These are phyloP conservation scores for Salix caprea DNA, from an alignment of 345 rosid genomes.

Conservation along the genomic window DNA sequence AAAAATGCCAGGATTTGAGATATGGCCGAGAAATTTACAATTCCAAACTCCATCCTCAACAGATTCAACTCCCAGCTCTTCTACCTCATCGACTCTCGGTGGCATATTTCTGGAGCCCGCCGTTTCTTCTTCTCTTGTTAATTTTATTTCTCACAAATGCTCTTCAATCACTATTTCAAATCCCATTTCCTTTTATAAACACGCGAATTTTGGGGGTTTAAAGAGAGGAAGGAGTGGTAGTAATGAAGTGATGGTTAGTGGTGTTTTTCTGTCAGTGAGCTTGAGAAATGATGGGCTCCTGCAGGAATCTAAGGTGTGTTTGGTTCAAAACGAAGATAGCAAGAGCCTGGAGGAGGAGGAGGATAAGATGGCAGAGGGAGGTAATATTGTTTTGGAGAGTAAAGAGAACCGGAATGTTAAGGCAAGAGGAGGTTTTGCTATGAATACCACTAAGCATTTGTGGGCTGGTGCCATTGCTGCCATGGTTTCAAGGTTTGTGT, in stretches of 20 bases:
- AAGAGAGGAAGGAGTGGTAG: conserved; percentile 17
- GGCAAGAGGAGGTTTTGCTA: conserved; percentile 31
- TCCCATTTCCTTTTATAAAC: conserved; percentile 14
- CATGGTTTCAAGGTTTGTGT: conserved; percentile 62
- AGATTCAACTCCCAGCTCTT: conserved; percentile 1
- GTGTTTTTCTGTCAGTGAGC: conserved; percentile 44
- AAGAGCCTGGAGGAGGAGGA: conserved; percentile 14
- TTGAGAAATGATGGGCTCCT: conserved; percentile 37
- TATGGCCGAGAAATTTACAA: conserved; percentile 19
- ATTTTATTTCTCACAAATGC: conserved; percentile 29
- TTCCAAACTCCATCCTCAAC: not conserved
- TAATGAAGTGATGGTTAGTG: conserved; percentile 4
- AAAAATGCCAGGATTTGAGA: conserved; percentile 33
- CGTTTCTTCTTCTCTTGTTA: conserved; percentile 40
- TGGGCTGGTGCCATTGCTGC: conserved; percentile 87
- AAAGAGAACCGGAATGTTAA: conserved; percentile 25
- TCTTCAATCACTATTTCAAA: conserved; percentile 8
- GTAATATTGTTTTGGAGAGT: conserved; percentile 1
- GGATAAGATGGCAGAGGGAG: not conserved
- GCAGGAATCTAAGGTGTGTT: conserved; percentile 23
- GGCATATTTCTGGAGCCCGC: conserved; percentile 61
- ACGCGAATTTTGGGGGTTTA: conserved; percentile 8
- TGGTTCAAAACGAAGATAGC: conserved; percentile 23
- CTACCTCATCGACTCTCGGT: conserved; percentile 21
- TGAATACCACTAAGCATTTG: conserved; percentile 56